These are phyloP conservation scores for Setomelanomma holmii DNA, from an alignment of 2,329 filamentous ascomycete species.

Conservation along the genomic window DNA sequence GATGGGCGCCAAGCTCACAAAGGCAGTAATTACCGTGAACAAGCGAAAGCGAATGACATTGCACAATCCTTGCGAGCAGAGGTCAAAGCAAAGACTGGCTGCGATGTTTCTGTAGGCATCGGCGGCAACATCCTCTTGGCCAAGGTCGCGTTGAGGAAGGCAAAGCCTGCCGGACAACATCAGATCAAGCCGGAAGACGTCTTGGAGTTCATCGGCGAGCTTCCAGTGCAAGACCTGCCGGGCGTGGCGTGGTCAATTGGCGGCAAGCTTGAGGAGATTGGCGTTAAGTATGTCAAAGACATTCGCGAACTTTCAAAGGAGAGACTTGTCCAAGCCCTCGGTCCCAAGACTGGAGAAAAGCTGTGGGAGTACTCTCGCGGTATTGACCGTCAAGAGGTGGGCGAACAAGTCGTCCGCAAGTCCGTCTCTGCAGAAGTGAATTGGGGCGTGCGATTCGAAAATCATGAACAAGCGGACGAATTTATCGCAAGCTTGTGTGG, in stretches of 20 bases:
- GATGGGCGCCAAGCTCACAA: conserved; percentile 71
- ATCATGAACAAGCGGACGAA: conserved; percentile 88
- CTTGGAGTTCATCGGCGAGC: conserved; percentile 75
- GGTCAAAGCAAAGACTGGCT: conserved; percentile 5
- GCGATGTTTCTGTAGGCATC: conserved; percentile 83
- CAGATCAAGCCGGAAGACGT: conserved; percentile 85
- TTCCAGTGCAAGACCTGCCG: conserved; percentile 82
- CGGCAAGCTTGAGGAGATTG: conserved; percentile 85
- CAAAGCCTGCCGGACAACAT: conserved; percentile 92
- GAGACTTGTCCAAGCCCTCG: conserved; percentile 73
- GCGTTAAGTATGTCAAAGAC: conserved; percentile 82
- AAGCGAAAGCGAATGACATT: conserved; percentile 77
- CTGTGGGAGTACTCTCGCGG: conserved; percentile 90
- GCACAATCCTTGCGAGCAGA: conserved; percentile 67
- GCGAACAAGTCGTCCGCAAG: conserved; percentile 83
- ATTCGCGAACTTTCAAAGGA: conserved; percentile 80
- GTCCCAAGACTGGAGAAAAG: conserved; percentile 91
- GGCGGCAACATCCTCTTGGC: conserved; percentile 89
- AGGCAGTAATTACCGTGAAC: conserved; percentile 76
- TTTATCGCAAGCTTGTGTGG: conserved; percentile 86
- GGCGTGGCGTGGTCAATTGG: conserved; percentile 92
- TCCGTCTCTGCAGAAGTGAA: conserved; percentile 97
- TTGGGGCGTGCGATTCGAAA: conserved; percentile 96
- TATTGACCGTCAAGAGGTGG: conserved; percentile 85
- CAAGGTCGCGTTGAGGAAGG: conserved; percentile 87